These are phyloP conservation scores for Ceratocystis papillata DNA, from an alignment of 2,329 filamentous ascomycete genomes.

Conservation along the genomic window DNA sequence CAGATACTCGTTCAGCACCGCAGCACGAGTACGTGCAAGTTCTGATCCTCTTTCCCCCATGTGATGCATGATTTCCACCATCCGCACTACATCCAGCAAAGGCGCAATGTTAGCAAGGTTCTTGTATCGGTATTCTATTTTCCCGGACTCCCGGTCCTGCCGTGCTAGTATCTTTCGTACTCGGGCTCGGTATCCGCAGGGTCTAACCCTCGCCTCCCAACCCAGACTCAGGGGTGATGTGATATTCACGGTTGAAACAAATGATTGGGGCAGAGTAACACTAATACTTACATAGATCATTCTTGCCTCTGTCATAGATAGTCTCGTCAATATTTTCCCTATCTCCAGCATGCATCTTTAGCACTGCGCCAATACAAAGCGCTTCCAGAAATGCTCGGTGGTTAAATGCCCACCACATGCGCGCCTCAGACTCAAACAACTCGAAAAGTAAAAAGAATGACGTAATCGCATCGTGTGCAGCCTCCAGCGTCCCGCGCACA, in stretches of 20 bases:
- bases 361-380: conserved; percentile 52
- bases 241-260: neutral
- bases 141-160: neutral
- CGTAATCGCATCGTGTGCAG: conserved; percentile 62
- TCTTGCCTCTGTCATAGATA: conserved; percentile 48
- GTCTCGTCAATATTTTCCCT: conserved; percentile 38
- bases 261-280: neutral
- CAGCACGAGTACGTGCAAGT: conserved; percentile 48
- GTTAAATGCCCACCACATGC: conserved; percentile 78
- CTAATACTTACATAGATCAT: conserved; percentile 47
- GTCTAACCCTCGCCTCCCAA: neutral
- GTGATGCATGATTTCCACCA: conserved; percentile 53
- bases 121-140: neutral
- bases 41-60: conserved; percentile 46
- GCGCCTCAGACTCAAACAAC: conserved; percentile 58
- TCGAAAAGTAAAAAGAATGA: conserved; percentile 62
- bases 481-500: conserved; percentile 58
- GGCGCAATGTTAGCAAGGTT: conserved; percentile 1
- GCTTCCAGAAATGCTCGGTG: conserved; percentile 71
- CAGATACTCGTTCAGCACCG: conserved; percentile 47
- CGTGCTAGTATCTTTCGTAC: neutral
- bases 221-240: too few species aligned
- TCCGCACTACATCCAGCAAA: conserved; percentile 37
- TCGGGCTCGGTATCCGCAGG: neutral
- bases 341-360: conserved; percentile 42